Evolutionary conservation across 306 rosid genomes (phyloP), one percentile per base, ranked within the genome.

Genomic region (Boehmeria nivea): DNA sequence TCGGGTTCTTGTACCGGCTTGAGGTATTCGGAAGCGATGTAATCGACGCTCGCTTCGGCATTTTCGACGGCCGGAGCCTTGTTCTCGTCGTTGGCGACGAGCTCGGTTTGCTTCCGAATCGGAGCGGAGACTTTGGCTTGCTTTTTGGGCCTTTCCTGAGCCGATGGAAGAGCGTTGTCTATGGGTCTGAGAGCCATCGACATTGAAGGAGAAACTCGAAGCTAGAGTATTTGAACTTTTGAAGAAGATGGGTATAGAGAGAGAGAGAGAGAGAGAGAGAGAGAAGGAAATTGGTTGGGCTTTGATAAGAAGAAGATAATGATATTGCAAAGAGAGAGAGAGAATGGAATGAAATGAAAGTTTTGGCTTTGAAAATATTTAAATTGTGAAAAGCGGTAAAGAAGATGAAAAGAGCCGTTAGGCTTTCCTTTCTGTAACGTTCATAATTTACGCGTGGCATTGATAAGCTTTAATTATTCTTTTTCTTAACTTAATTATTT

Each of bases 121-220:
- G 84, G 61, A 63, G 55, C 60, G 63, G 72, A 62, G 37, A 78
- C 72, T 49, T 82, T 87, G 26, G 87, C 73, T 66, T 72, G 94
- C 67, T 90, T 90, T 52, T 63, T 90, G 64, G 88, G 93, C 63
- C 95, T 68, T 25, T 87, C 84, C 10, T 80, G 75, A 11, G 85
- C 60, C 24, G 47, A 63, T 17, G 96, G 95, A 34, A 87, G 95
- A 33, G 85, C 94, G 52, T 91, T 91, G 16, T 77, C 93, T 4
- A 91, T 91, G 70, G 95, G 93, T 68, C 98, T 78, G 36, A 91
- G 76, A 15, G 98, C 85, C 95, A 82, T 86, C 19, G 81, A 71
- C 82, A 77, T 68, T 8, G 61, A 23, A 52, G 49, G 20, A 16
- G 21, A 22, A 13, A 45, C 10, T 20, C 51, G 33, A 51, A 51